Evolutionary conservation across 441 rosid species (phyloP).

Genomic region (Codiaeum variegatum): DNA sequence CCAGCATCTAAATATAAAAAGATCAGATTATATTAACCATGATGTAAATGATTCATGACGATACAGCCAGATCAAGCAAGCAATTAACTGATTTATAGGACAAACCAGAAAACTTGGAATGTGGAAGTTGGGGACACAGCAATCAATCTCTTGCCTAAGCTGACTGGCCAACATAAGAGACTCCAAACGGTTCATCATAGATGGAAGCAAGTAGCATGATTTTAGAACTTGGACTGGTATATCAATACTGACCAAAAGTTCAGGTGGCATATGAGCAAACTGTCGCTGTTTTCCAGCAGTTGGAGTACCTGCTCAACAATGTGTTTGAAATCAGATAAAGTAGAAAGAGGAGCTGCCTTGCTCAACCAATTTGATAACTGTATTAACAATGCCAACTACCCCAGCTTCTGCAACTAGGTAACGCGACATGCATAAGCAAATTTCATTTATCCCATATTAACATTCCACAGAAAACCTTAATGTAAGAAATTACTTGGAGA

Average conservation of each 20-base stretch:
- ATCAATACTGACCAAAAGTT: slow-evolving; percentile 62
- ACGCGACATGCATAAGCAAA: not conserved
- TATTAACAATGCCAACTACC: not conserved
- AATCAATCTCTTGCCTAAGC: slow-evolving; percentile 73
- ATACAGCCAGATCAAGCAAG: slow-evolving; percentile 14
- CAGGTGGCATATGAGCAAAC: slow-evolving; percentile 78
- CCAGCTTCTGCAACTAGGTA: slow-evolving; percentile 2
- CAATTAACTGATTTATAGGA: slow-evolving; percentile 8
- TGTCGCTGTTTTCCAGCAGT: slow-evolving; percentile 44
- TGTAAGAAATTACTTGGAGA: not conserved
- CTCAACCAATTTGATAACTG: not conserved
- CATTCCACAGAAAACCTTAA: not conserved
- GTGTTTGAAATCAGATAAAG: slow-evolving; percentile 22
- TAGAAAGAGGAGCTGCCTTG: not conserved
- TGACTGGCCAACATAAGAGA: slow-evolving; percentile 87
- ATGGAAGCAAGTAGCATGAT: slow-evolving; percentile 77
- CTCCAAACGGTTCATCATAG: slow-evolving; percentile 82
- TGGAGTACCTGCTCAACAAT: slow-evolving; percentile 34
- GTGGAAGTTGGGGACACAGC: slow-evolving; percentile 36
- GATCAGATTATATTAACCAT: slow-evolving; percentile 1
- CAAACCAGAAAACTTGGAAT: slow-evolving; percentile 68
- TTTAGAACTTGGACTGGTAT: slow-evolving; percentile 44
- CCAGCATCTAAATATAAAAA: slow-evolving; percentile 54
- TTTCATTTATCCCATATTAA: not conserved
- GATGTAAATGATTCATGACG: slow-evolving; percentile 5